Evolutionary conservation across 495 filamentous ascomycete species (phyloP).

Genomic region (Sordaria brevicollis): DNA sequence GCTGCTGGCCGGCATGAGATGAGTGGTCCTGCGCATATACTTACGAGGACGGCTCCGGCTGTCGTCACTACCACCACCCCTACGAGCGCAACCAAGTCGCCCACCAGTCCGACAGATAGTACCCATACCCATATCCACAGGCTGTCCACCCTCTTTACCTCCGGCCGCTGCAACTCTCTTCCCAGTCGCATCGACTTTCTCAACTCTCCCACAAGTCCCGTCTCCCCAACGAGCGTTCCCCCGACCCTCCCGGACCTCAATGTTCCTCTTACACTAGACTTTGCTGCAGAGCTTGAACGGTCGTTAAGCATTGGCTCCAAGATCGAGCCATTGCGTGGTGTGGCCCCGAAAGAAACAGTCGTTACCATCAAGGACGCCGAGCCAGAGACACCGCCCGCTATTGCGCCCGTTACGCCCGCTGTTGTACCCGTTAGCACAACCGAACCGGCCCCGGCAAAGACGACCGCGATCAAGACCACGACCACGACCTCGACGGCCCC

Average conservation of each 20-base stretch:
- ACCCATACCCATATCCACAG: constrained; percentile 4
- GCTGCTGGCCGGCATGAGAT: constrained; percentile 31
- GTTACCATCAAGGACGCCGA: constrained; percentile 16
- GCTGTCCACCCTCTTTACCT: constrained; percentile 28
- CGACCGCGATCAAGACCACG: constrained; percentile 10
- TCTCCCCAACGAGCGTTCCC: constrained; percentile 5
- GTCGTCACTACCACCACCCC: constrained; percentile 22
- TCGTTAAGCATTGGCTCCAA: constrained; percentile 6
- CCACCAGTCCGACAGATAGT: neutral
- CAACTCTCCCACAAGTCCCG: constrained; percentile 4
- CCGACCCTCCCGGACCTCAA: constrained; percentile 2
- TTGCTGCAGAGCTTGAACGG: neutral
- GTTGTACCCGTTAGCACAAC: constrained; percentile 1
- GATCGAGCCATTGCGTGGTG: neutral
- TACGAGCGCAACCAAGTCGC: neutral
- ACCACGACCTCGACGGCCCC: constrained; percentile 19
- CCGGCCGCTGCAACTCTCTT: constrained; percentile 9
- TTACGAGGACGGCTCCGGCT: constrained; percentile 31
- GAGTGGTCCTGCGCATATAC: constrained; percentile 24
- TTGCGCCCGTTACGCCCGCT: neutral
- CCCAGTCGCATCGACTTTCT: constrained; percentile 1
- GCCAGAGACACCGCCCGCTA: constrained; percentile 4
- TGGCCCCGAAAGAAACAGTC: constrained; percentile 2
- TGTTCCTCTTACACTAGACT: neutral
- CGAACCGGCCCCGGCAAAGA: neutral